These are phyloP conservation scores for Penicillium sp. DNA, from an alignment of 2,329 filamentous ascomycete species.

Conservation along the genomic window DNA sequence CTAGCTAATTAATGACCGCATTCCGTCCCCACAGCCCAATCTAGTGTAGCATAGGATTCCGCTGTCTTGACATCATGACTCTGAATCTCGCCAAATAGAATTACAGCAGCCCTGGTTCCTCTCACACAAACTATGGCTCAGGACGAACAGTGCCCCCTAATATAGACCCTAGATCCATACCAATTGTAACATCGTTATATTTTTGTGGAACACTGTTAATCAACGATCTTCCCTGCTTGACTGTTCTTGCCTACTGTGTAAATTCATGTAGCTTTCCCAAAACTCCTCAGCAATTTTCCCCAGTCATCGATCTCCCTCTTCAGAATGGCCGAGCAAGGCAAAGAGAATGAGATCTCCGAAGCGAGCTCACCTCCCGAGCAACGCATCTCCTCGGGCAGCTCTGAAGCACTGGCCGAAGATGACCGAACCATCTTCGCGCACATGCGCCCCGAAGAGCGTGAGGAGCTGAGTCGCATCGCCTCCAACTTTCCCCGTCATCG, in stretches of 20 bases:
- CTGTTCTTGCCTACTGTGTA: background rate
- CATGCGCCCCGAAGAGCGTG: conserved; percentile 26
- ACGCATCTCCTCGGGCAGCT: conserved; percentile 7
- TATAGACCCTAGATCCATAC: background rate
- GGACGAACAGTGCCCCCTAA: background rate
- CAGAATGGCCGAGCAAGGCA: conserved; percentile 9
- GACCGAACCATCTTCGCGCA: conserved; percentile 27
- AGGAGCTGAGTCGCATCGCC: conserved; percentile 29
- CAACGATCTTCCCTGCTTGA: background rate
- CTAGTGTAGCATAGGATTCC: background rate
- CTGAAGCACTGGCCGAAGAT: conserved; percentile 19
- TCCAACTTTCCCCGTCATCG: conserved; percentile 30
- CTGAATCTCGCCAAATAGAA: conserved; percentile 3
- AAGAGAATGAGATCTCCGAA: conserved; percentile 7
- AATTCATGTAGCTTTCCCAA: background rate
- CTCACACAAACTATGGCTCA: background rate
- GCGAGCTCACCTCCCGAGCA: conserved; percentile 17
- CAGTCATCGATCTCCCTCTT: background rate
- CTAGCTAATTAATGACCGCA: background rate
- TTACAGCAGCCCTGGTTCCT: background rate
- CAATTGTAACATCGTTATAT: background rate
- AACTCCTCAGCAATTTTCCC: background rate
- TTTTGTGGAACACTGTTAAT: background rate
- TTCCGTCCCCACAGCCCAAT: background rate
- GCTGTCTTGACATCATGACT: conserved; percentile 22